These are phyloP conservation scores for Thermomucor indicae-seudaticae DNA, from an alignment of 371 early-diverging fungal species.

Conservation along the genomic window DNA sequence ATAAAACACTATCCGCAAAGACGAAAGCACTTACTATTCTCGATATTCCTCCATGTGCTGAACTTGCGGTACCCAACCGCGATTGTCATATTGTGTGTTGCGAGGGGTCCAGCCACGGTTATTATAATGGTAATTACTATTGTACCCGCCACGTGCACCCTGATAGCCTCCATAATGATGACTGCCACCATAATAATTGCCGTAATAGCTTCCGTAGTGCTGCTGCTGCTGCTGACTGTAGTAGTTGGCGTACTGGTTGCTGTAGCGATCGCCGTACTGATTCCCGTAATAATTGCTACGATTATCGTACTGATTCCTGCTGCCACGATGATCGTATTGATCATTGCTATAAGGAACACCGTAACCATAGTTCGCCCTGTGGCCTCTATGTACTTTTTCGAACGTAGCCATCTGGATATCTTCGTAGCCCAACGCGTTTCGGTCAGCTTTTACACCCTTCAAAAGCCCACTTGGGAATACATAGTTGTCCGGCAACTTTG, in stretches of 20 bases:
- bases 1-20: too few relatives aligned
- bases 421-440: conserved; percentile 38
- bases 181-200: not conserved
- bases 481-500: conserved; percentile 34
- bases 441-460: conserved; percentile 45
- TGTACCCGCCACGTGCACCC: not conserved
- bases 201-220: not conserved
- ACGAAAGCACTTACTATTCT: conserved; percentile 22
- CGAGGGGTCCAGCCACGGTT: too few relatives aligned
- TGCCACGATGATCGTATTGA: not conserved
- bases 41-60: conserved; percentile 44
- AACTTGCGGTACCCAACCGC: conserved; percentile 41
- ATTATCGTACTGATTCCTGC: not conserved
- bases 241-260: not conserved
- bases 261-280: not conserved
- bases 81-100: too few relatives aligned
- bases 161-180: not conserved
- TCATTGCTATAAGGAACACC: not conserved
- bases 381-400: conserved; percentile 34
- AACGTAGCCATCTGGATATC: conserved; percentile 55
- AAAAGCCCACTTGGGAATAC: conserved; percentile 47
- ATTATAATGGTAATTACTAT: conserved; percentile 6
- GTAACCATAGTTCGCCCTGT: conserved; percentile 4
- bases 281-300: not conserved
- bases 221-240: not conserved